Evolutionary conservation across 2,329 filamentous ascomycete genomes (phyloP).

Genomic region (Chaetothyriales sp.): DNA sequence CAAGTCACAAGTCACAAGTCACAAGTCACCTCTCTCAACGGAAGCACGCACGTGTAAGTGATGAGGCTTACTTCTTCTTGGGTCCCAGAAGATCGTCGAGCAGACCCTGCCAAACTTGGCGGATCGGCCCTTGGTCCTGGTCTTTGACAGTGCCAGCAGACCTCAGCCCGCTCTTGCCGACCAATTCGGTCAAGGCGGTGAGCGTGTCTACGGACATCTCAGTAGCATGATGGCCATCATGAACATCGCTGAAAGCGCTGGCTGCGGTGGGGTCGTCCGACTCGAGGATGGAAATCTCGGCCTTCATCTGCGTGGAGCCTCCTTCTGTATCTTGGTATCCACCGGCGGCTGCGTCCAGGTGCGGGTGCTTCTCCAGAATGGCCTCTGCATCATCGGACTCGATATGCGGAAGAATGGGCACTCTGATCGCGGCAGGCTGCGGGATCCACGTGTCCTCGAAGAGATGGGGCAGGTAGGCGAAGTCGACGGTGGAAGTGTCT

Average conservation of each 20-base stretch:
- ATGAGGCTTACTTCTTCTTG: not conserved
- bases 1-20: too few species aligned
- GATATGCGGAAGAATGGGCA: slow-evolving; percentile 38
- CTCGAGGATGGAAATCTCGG: slow-evolving; percentile 39
- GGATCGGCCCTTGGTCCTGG: slow-evolving; percentile 29
- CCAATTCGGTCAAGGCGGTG: slow-evolving; percentile 37
- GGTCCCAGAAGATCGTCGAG: slow-evolving; percentile 32
- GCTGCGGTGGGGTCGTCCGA: slow-evolving; percentile 26
- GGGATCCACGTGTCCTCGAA: slow-evolving; percentile 25
- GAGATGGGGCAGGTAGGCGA: slow-evolving; percentile 44
- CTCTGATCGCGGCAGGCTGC: slow-evolving; percentile 27
- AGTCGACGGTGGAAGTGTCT: slow-evolving; percentile 50
- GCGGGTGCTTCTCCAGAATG: slow-evolving; percentile 13
- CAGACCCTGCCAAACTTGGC: slow-evolving; percentile 35
- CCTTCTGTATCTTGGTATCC: slow-evolving; percentile 16
- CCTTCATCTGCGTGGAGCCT: slow-evolving; percentile 35
- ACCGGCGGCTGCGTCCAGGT: slow-evolving; percentile 17
- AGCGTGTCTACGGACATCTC: slow-evolving; percentile 38
- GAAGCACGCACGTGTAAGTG: too few species aligned
- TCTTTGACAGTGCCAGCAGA: slow-evolving; percentile 26
- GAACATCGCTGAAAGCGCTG: slow-evolving; percentile 44
- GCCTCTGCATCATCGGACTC: slow-evolving; percentile 21
- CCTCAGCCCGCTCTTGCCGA: slow-evolving; percentile 28
- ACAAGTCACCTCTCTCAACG: too few species aligned
- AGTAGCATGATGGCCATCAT: slow-evolving; percentile 42